Conservation (phyloP, 495 filamentous ascomycete species). For the Daldinia bambusicola region DNA sequence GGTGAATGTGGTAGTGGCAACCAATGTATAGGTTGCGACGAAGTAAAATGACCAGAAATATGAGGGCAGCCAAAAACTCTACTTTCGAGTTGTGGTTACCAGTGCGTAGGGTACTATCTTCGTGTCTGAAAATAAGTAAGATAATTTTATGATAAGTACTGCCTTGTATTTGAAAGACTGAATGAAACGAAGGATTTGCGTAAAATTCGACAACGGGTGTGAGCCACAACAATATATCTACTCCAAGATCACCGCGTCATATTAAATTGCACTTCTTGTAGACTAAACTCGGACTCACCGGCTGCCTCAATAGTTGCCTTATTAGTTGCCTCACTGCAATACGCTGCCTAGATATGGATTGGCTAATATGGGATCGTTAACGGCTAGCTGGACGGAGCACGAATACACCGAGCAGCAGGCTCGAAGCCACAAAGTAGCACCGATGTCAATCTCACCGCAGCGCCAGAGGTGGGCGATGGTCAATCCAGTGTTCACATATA, state of each 20-base stretch:
- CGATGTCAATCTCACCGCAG: background rate
- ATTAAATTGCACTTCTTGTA: background rate
- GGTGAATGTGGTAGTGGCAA: background rate
- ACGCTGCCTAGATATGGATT: background rate
- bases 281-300: background rate
- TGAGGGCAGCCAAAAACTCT: background rate
- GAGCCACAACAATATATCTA: too few relatives aligned
- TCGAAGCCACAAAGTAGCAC: conserved; percentile 1
- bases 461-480: background rate
- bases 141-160: background rate
- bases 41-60: background rate
- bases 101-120: background rate
- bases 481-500: too few relatives aligned
- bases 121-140: too few relatives aligned
- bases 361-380: background rate
- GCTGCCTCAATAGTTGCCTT: background rate
- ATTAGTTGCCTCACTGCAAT: too few relatives aligned
- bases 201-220: too few relatives aligned
- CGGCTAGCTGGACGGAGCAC: background rate
- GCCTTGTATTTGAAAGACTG: background rate
- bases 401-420: background rate
- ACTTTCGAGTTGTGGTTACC: background rate
- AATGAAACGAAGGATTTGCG: too few relatives aligned
- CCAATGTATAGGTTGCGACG: background rate
- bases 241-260: too few relatives aligned